Conservation (phyloP, 2,329 filamentous ascomycete genomes). For the Fusarium floridanum region DNA sequence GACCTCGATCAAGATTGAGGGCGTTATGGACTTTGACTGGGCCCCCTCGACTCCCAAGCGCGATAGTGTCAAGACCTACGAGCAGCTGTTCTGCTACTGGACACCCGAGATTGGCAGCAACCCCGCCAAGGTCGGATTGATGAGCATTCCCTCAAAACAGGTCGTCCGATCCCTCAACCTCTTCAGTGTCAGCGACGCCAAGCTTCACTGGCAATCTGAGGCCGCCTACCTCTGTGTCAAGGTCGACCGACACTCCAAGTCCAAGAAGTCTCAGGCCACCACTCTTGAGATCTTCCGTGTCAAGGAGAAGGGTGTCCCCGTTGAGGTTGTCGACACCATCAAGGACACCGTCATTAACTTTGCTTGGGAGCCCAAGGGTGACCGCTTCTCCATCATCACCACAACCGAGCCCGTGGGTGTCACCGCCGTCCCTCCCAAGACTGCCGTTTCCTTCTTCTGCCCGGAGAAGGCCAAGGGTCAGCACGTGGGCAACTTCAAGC, state of each 20-base stretch:
- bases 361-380: constrained; percentile 98
- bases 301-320: constrained; percentile 96
- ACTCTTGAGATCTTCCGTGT: constrained; percentile 99
- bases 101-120: constrained; percentile 98
- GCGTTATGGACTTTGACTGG: constrained; percentile 98
- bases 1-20: constrained; percentile 94
- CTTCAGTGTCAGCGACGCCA: constrained; percentile 97
- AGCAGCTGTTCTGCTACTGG: constrained; percentile 99
- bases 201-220: constrained; percentile 98
- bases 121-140: constrained; percentile 95
- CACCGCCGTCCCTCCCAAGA: constrained; percentile 91
- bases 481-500: constrained; percentile 92
- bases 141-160: constrained; percentile 96
- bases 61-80: constrained; percentile 89
- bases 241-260: constrained; percentile 98
- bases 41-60: constrained; percentile 85
- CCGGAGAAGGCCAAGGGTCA: constrained; percentile 92
- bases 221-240: constrained; percentile 96
- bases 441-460: constrained; percentile 94
- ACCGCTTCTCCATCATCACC: constrained; percentile 97
- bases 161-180: constrained; percentile 94
- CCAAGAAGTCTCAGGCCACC: constrained; percentile 96
- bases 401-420: constrained; percentile 85
- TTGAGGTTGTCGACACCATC: constrained; percentile 96
- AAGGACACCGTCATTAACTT: constrained; percentile 99